Evolutionary conservation across 805 yeast genomes (phyloP).

Genomic region (Candida insectorum): DNA sequence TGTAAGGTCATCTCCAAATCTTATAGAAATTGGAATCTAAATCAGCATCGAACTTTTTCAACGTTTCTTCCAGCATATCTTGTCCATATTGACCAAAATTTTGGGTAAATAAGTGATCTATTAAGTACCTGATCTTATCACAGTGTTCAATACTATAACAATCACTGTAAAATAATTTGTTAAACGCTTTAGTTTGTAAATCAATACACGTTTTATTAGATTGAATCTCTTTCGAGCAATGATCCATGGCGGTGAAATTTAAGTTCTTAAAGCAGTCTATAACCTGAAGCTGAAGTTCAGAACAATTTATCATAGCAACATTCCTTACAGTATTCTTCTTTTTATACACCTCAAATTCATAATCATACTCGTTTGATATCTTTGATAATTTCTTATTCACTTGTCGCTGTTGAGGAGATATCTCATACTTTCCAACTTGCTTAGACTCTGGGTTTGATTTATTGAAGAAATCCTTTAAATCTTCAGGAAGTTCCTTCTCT

Average conservation of each 20-base stretch:
- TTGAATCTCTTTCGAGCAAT: conserved; percentile 29
- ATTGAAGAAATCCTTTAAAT: conserved; percentile 29
- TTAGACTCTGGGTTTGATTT: conserved; percentile 26
- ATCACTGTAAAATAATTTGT: conserved; percentile 30
- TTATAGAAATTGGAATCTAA: conserved; percentile 27
- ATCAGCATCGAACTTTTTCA: conserved; percentile 24
- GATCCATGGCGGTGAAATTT: conserved; percentile 22
- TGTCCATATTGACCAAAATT: conserved; percentile 39
- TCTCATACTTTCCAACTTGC: conserved; percentile 20
- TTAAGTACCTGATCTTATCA: conserved; percentile 29
- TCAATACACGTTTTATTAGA: conserved; percentile 27
- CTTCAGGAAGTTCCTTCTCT: conserved; percentile 30
- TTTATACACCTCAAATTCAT: conserved; percentile 30
- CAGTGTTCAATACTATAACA: conserved; percentile 36
- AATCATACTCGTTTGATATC: conserved; percentile 17
- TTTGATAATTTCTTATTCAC: conserved; percentile 23
- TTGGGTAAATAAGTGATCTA: conserved; percentile 33
- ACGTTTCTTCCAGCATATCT: conserved; percentile 21
- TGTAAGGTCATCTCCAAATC: conserved; percentile 27
- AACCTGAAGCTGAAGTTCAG: conserved; percentile 37
- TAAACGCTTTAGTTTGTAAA: conserved; percentile 32
- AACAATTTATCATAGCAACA: conserved; percentile 34
- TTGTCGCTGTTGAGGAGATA: conserved; percentile 22
- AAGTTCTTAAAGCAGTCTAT: conserved; percentile 33
- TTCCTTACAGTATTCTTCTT: conserved; percentile 19